A percentile compares a stretch with the other conserved stretches of the same genome.
phyloP scores from a whole-genome alignment of 1,284 basidiomycete species.

The Chiua sp. region DNA sequence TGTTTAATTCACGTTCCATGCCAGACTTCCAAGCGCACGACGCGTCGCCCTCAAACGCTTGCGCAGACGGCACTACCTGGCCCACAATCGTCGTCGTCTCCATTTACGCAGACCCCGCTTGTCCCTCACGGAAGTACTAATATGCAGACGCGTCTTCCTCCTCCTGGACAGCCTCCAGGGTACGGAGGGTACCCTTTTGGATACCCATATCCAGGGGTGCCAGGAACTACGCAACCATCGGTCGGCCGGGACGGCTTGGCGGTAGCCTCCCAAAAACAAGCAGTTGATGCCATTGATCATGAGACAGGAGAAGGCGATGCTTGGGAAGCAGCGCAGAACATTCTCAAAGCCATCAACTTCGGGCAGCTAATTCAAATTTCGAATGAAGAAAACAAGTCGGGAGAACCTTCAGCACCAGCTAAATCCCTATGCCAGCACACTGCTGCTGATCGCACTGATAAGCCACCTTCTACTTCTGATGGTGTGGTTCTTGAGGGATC shows the following conservation, averaged over 20 bases:
- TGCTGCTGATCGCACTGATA: constrained; percentile 6
- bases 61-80: constrained; percentile 43
- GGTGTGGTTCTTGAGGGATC: constrained; percentile 2
- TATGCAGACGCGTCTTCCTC: constrained; percentile 40
- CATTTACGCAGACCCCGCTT: constrained; percentile 65
- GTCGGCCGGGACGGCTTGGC: constrained; percentile 3
- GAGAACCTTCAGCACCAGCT: constrained; percentile 16
- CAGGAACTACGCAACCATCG: constrained; percentile 7
- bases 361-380: constrained; percentile 52
- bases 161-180: constrained; percentile 35
- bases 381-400: constrained; percentile 38
- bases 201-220: constrained; percentile 26
- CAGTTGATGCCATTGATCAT: constrained; percentile 35
- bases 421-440: constrained; percentile 1
- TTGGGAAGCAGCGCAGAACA: constrained; percentile 77
- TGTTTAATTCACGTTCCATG: constrained; percentile 10
- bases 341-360: constrained; percentile 78
- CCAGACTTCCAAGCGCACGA: constrained; percentile 70
- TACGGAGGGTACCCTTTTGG: constrained; percentile 32
- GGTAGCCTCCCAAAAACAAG: constrained; percentile 17
- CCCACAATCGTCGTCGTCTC: constrained; percentile 49
- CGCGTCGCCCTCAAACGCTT: constrained; percentile 69
- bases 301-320: constrained; percentile 55
- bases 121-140: constrained; percentile 33
- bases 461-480: constrained; percentile 1